phyloP scores from a whole-genome alignment of 768 basidiomycete species.

The Chlorophyllum brunneum region DNA sequence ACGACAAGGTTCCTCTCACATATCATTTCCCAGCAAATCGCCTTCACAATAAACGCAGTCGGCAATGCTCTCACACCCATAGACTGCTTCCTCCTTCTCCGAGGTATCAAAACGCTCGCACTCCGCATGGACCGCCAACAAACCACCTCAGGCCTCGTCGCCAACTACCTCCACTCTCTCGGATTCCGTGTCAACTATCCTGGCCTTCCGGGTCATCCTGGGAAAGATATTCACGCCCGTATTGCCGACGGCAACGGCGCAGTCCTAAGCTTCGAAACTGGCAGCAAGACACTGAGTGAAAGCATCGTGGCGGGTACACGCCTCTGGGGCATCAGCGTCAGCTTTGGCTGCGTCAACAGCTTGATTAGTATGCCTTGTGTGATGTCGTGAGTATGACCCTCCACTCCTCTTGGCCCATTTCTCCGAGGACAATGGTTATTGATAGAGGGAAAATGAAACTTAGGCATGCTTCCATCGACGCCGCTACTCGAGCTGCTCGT shows the following conservation, averaged over 20 bases:
- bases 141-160: slow-evolving; percentile 74
- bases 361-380: slow-evolving; percentile 98
- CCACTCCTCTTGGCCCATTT: slow-evolving; percentile 11
- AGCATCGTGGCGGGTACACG: slow-evolving; percentile 89
- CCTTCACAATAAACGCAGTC: slow-evolving; percentile 87
- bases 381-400: slow-evolving; percentile 82
- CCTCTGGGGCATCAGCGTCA: slow-evolving; percentile 96
- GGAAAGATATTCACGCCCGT: slow-evolving; percentile 82
- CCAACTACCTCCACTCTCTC: slow-evolving; percentile 76
- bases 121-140: slow-evolving; percentile 96
- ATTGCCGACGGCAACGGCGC: slow-evolving; percentile 92
- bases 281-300: slow-evolving; percentile 86
- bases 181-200: slow-evolving; percentile 95
- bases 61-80: slow-evolving; percentile 95
- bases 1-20: neutral
- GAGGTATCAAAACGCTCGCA: slow-evolving; percentile 94
- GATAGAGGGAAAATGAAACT: slow-evolving; percentile 8
- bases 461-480: slow-evolving; percentile 97
- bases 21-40: slow-evolving; percentile 57
- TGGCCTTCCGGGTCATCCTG: slow-evolving; percentile 78
- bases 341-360: slow-evolving; percentile 97
- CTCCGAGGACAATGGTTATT: slow-evolving; percentile 10
- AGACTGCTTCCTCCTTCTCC: slow-evolving; percentile 92
- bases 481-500: slow-evolving; percentile 90
- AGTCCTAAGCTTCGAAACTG: slow-evolving; percentile 93